Conservation (phyloP, 2,329 filamentous ascomycete genomes). For the Lasiodiplodia sp. region DNA sequence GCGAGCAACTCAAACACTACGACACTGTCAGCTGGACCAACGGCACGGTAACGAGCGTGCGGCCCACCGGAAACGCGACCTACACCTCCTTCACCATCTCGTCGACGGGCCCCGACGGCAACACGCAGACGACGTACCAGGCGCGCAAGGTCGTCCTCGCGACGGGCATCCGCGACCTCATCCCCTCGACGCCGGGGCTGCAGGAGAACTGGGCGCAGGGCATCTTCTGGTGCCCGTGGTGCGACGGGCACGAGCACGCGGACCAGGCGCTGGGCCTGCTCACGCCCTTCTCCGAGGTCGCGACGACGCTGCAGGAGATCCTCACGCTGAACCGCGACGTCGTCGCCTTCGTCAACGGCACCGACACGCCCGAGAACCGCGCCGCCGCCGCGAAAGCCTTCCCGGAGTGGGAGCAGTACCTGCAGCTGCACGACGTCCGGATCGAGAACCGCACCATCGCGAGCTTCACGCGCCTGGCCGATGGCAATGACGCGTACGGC, state of each 20-base stretch:
- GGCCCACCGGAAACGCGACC: not conserved
- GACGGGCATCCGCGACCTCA: slow-evolving; percentile 8
- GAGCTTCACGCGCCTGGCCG: not conserved
- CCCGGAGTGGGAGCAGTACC: slow-evolving; percentile 10
- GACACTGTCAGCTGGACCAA: slow-evolving; percentile 8
- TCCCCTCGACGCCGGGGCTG: not conserved
- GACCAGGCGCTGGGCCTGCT: not conserved
- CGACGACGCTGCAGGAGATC: not conserved
- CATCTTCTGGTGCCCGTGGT: slow-evolving; percentile 22
- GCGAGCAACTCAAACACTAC: not conserved
- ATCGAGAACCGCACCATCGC: slow-evolving; percentile 13
- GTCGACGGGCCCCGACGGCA: not conserved
- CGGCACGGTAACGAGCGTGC: not conserved
- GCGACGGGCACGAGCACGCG: slow-evolving; percentile 17
- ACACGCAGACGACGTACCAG: not conserved
- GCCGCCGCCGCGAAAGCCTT: not conserved
- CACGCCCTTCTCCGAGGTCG: not conserved
- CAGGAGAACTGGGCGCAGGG: slow-evolving; percentile 11
- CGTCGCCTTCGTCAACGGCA: slow-evolving; percentile 19
- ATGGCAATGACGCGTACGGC: not conserved
- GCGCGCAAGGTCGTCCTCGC: slow-evolving; percentile 13
- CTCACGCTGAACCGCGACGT: slow-evolving; percentile 12
- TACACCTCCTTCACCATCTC: not conserved
- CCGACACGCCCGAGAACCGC: slow-evolving; percentile 10
- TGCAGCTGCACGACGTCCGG: not conserved